Base-by-base conservation (phyloP, 2,329 filamentous ascomycete species). In the Fusarium falciforme region DNA sequence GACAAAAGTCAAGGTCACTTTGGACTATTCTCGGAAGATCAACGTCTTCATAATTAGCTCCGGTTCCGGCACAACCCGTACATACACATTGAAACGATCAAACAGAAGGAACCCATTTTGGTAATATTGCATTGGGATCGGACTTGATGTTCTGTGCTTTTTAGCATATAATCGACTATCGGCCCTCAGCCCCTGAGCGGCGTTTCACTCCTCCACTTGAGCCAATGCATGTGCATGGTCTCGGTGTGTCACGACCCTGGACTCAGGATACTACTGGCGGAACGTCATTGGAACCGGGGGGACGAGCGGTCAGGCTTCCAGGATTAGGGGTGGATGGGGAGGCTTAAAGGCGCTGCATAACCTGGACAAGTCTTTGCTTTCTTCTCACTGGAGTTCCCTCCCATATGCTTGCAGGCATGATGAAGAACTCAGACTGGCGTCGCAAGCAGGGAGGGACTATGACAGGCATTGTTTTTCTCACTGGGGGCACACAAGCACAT, bases 101-200 rank as follows among this genome's bases (percentile, higher is more conserved):
- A 76, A 77, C 78, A 74, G 79, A 77, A 77, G 64, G 76, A 72
- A 70, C 76, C 71, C 76, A 79, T 83, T 82, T 82, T 85, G 83
- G 83, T 85, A 85, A 84, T 85, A 84, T 82, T 84, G 85, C 85
- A 86, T 86, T 83, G 83, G 82, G 82, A 81, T 79, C 78, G 80
- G 80, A 61, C 52, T 75, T 76, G 65, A 75, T 73, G 64, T 70
- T 78, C 57, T 74, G 64, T 71, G 78, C 73, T 74, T 73, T 78
- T 73, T 77, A 77, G 77, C 78, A 80, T 80, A 78, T 79, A 79
- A 78, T 80, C 72, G 65, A 74, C 70, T 66, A 64, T 77, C 66
- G 64, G 59, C 62, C 64, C 27, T 66, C 68, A 66, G 49, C 72
- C 65, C 65, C 65, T 57, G 59, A 67, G 65, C 61, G 61, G 62